Evolutionary conservation across 768 basidiomycete species (phyloP), one percentile per base, ranked within the genome.

Genomic region (Pisolithus orientalis): DNA sequence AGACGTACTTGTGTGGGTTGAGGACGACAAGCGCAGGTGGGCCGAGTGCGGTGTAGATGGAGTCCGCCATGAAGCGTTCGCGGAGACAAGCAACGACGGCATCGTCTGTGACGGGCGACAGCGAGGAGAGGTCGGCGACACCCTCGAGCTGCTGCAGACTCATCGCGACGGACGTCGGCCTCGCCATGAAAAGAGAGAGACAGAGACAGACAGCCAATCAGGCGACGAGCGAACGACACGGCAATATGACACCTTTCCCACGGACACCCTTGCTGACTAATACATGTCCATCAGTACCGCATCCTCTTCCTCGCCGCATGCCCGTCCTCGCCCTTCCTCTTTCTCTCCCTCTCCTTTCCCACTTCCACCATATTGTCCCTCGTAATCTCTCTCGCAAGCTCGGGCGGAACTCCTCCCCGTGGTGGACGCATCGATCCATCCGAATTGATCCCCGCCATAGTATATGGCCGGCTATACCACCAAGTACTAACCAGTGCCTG

Each of bases 1-100:
- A 57, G 40, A 95, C 79, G 59, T 90, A 93, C 68, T 94, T 94
- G 75, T 94, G 89, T 0, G 94, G 94, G 69, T 98, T 98, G 60
- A 97, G 76, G 29, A 88, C 88, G 56, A 97, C 84, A 58, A 96
- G 73, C 7, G 78, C 76, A 28, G 83, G 83, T 5, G 86, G 72
- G 46, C 89, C 86, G 57, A 92, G 63, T 59, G 60, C 72, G 44
- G 91, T 90, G 72, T 93, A 93, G 59, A 90, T 84, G 58, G 72
- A 78, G 73, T 93, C 91, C 2, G 82, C 72, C 80, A 91, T 84
- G 70, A 93, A 93, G 14, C 91, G 80, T 64, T 93, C 90, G 31
- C 91, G 84, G 55, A 94, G 78, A 60, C 87, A 87, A 55, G 87
- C 79, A 53, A 90, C 87, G 66, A 94, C 82, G 65, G 84, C 76